Evolutionary conservation across 345 rosid species (phyloP).

Genomic region (Camelina neglecta): DNA sequence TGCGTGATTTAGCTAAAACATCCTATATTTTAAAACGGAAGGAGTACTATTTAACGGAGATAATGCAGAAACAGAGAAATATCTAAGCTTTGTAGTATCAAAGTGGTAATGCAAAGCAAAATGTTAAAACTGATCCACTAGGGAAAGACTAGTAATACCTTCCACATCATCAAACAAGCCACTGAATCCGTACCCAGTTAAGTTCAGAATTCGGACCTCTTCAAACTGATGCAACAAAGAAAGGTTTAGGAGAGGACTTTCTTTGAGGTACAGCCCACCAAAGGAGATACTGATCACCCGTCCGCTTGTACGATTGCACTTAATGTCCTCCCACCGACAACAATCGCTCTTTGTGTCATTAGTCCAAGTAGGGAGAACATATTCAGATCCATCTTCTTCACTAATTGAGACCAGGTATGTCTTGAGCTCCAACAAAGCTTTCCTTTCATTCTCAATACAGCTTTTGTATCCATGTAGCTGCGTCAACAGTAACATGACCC

Average conservation of each 20-base stretch:
- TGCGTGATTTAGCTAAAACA: too few species aligned
- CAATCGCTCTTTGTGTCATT: constrained; percentile 23
- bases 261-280: background rate
- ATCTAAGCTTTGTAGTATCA: too few species aligned
- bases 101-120: too few species aligned
- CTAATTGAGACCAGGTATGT: background rate
- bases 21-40: too few species aligned
- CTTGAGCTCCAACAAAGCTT: constrained; percentile 24
- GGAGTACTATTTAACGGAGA: too few species aligned
- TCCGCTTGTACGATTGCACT: background rate
- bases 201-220: background rate
- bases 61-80: too few species aligned
- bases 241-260: background rate
- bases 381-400: background rate
- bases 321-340: background rate
- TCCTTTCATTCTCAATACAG: constrained; percentile 4
- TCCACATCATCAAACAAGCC: background rate
- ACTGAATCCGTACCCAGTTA: background rate
- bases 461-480: background rate
- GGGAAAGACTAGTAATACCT: too few species aligned
- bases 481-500: background rate
- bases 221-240: background rate
- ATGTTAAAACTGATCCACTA: background rate
- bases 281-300: background rate
- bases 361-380: constrained; percentile 2